These are phyloP conservation scores for Boletus edulis DNA, from an alignment of 768 basidiomycete species.

Conservation along the genomic window DNA sequence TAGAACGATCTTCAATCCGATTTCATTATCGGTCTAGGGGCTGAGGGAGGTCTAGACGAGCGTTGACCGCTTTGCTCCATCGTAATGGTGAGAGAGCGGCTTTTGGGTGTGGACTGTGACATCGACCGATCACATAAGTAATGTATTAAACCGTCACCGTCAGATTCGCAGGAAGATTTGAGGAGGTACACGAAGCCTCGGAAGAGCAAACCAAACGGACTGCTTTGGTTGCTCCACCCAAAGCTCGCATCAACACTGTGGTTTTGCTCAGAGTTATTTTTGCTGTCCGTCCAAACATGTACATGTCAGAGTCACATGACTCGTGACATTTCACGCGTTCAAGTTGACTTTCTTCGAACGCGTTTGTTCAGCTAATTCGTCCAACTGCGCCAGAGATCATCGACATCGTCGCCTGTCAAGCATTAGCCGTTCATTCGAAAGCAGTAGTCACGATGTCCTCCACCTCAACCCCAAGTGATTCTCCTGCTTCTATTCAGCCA, in stretches of 20 bases:
- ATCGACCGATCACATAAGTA: too few species aligned
- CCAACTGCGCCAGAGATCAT: constrained; percentile 1
- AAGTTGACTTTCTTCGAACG: constrained; percentile 24
- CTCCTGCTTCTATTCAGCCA: constrained; percentile 72
- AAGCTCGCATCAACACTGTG: too few species aligned
- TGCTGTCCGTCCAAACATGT: too few species aligned
- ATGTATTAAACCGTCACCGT: neutral
- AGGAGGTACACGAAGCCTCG: too few species aligned
- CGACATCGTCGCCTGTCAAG: neutral
- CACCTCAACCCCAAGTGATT: constrained; percentile 60
- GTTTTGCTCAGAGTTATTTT: too few species aligned
- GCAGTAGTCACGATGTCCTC: constrained; percentile 45
- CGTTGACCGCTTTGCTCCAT: neutral
- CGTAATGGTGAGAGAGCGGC: neutral
- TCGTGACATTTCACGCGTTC: constrained; percentile 29
- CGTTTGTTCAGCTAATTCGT: constrained; percentile 7
- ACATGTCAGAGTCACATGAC: constrained; percentile 12
- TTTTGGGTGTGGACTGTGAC: too few species aligned
- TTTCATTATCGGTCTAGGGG: neutral
- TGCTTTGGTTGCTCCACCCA: too few species aligned
- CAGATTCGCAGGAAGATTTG: neutral
- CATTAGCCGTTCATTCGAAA: neutral
- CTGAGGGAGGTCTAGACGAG: neutral
- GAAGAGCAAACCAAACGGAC: too few species aligned
- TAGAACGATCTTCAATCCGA: neutral